Percentiles rank a stretch among this genome's conserved stretches.
Evolutionary conservation across 2,329 filamentous ascomycete genomes (phyloP).

Genomic region (Metarhizium robertsii): DNA sequence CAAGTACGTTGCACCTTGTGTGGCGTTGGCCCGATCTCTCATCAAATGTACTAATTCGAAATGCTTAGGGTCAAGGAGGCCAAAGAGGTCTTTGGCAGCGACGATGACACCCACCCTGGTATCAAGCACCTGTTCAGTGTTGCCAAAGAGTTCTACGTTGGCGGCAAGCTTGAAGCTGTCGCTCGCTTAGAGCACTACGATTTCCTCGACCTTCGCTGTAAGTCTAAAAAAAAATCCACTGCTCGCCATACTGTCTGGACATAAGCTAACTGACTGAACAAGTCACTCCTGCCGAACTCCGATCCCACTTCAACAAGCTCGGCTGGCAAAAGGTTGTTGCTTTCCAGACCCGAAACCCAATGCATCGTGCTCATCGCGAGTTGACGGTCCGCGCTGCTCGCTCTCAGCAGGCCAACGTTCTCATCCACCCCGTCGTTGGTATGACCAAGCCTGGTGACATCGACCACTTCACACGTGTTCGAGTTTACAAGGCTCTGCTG

Average conservation of each 20-base stretch:
- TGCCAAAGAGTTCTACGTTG: slow-evolving; percentile 82
- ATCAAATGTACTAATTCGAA: background rate
- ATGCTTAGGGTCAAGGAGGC: slow-evolving; percentile 70
- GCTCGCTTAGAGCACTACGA: slow-evolving; percentile 97
- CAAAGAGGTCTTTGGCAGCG: slow-evolving; percentile 86
- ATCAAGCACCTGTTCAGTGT: slow-evolving; percentile 80
- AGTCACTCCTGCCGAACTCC: slow-evolving; percentile 91
- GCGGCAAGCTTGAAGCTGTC: slow-evolving; percentile 91
- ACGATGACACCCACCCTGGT: slow-evolving; percentile 83
- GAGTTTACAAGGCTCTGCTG: slow-evolving; percentile 94
- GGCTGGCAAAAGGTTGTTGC: slow-evolving; percentile 96
- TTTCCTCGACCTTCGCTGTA: slow-evolving; percentile 92
- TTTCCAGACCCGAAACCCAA: slow-evolving; percentile 98
- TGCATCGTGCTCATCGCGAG: slow-evolving; percentile 98
- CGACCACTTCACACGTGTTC: slow-evolving; percentile 98
- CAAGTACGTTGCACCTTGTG: slow-evolving; percentile 55
- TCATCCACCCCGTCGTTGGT: slow-evolving; percentile 97
- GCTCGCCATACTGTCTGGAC: background rate
- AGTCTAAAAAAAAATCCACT: slow-evolving; percentile 20
- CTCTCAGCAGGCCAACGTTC: slow-evolving; percentile 92
- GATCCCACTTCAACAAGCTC: slow-evolving; percentile 97
- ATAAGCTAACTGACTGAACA: slow-evolving; percentile 7
- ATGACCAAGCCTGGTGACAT: slow-evolving; percentile 99
- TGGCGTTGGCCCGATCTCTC: background rate
- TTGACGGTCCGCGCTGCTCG: slow-evolving; percentile 94